Base-by-base conservation (phyloP, 225 moss, liverwort and hornwort species). In the Physcomitrellopsis africana region DNA sequence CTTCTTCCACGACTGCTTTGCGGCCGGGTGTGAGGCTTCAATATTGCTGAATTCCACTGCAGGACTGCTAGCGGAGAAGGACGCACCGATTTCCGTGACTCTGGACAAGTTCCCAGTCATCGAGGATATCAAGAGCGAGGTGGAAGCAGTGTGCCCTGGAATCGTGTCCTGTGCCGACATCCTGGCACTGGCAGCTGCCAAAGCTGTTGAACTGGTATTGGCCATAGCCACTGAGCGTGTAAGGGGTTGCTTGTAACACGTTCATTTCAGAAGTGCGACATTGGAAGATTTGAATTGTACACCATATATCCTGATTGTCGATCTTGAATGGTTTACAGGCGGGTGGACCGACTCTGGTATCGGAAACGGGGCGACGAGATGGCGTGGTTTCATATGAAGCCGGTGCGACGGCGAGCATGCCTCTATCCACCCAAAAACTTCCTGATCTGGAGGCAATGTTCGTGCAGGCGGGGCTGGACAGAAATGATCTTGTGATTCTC, bases 1-100 rank as follows among this genome's bases (percentile, higher is more conserved):
- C 22, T 87, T 88, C 69, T 86, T 88, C 63, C 90, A 91, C 67
- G 84, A 88, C 47, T 91, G 90, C 78, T 69, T 82, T 14, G 57
- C 51, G 4, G 43, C 63, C 22, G 77, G 84, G 20, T 80, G 80
- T 46, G 80, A 80, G 15, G 84, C 75, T 5, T 84, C 84, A 44
- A 62, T 84, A 17, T 56, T 84, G 47, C 51, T 80, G 14, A 16
- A 73, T 26, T 73, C 77, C n/a, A 54, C 56, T 2, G 49, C 29
- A 9, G 8, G 53, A 0, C 57, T 58, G 20, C 1, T 17, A 13
- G 82, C 80, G 27, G 84, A 84, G 68, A 80, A 67, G 48, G 67
- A 67, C 15, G 71, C 75, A 3, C 18, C 19, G 9, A 63, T 76
- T 1, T 69, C 46, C 43, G 55, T 55, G 12, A 72, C 63, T 11